Evolutionary conservation across 139 green algal genomes (phyloP), one percentile per base, ranked within the genome.

Genomic region (Micromonas pusilla): DNA sequence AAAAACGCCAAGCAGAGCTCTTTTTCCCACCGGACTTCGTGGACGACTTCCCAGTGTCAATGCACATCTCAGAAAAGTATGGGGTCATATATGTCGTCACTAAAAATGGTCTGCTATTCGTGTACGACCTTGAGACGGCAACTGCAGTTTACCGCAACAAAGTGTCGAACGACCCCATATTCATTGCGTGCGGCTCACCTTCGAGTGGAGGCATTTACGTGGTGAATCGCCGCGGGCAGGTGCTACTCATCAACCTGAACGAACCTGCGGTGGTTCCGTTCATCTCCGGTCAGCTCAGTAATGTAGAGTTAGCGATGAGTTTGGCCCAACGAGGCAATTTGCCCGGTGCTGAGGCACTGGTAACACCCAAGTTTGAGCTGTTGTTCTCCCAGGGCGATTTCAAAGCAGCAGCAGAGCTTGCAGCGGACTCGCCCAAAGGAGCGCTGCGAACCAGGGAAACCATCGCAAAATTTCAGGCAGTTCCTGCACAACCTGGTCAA

Each of bases 21-120:
- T 99, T 99, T 82, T 99, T 99, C 84, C 95, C 95, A 2, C 89
- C 91, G 3, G 94, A 99, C 78, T 98, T 98, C 86, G 89, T 89
- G n/a, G 95, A 99, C 72, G 95, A 99, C 83, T 99, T 99, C 77
- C 95, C 95, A 2, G 95, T 99, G 34, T 93, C 92, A 25, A 94
- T 99, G 88, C 93, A 97, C 16, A 52, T 88, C 39, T 90, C 83
- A 52, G 76, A 86, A 45, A 94, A 93, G 79, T 96, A 96, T 80
- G 88, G 91, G 52, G 83, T 97, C 79, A 85, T 96, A 16, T 99
- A 99, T 74, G 91, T 98, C 4, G 86, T 98, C 63, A 98, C 95
- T 71, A 99, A 99, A 88, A 88, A 97, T 23, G 95, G 95, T 72
- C 87, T 98, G 82, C 84, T 98, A 72, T 99, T 99, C 83, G 95